These are phyloP conservation scores for Erodium trifolium DNA, from an alignment of 441 rosid species.

Conservation along the genomic window DNA sequence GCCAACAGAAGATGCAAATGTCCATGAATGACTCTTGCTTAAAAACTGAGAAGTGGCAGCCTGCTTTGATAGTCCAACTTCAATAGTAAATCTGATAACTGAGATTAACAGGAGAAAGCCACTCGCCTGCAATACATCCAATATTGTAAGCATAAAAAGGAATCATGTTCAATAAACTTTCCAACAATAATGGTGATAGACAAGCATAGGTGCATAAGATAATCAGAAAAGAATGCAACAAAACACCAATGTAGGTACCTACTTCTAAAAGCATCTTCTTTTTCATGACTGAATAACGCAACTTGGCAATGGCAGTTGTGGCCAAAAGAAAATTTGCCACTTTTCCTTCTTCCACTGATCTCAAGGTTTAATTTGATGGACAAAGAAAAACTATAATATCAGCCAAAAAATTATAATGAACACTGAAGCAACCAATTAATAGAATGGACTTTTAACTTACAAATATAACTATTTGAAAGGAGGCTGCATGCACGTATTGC, in stretches of 20 bases:
- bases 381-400: slow-evolving; percentile 6
- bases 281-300: slow-evolving; percentile 52
- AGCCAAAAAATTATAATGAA: slow-evolving; percentile 17
- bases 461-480: slow-evolving; percentile 84
- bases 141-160: slow-evolving; percentile 26
- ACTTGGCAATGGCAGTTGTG: slow-evolving; percentile 61
- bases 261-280: slow-evolving; percentile 58
- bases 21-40: slow-evolving; percentile 67
- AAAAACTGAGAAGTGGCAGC: slow-evolving; percentile 84
- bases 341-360: slow-evolving; percentile 92
- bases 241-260: slow-evolving; percentile 26
- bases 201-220: slow-evolving; percentile 11
- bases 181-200: neutral
- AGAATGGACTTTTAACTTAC: slow-evolving; percentile 44
- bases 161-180: neutral
- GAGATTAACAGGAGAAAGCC: slow-evolving; percentile 53
- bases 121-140: slow-evolving; percentile 49
- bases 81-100: slow-evolving; percentile 67
- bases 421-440: slow-evolving; percentile 7
- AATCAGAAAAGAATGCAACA: neutral
- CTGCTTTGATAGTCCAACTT: slow-evolving; percentile 86
- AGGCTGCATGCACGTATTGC: slow-evolving; percentile 75
- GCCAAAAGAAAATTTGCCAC: slow-evolving; percentile 87
- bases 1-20: slow-evolving; percentile 47
- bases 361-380: slow-evolving; percentile 19